phyloP scores from a whole-genome alignment of 225 moss, liverwort and hornwort species.

The Bryoerythrophyllum caledonicum region DNA sequence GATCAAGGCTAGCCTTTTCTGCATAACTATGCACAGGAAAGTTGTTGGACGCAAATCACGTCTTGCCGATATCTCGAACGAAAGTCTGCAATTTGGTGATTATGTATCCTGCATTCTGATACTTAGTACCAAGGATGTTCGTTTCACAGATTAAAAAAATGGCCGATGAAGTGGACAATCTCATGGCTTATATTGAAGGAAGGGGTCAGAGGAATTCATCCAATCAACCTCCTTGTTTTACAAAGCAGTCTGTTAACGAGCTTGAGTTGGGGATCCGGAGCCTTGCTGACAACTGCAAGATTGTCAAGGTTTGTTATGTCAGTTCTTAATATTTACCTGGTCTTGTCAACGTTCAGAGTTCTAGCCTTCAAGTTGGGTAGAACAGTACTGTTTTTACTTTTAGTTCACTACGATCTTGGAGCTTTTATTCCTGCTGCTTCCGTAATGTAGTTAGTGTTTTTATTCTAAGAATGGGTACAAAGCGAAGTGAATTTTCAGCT shows the following conservation, averaged over 20 bases:
- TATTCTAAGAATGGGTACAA: not conserved
- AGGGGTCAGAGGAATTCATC: constrained; percentile 43
- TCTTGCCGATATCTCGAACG: not conserved
- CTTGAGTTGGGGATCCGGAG: constrained; percentile 72
- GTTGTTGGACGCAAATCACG: constrained; percentile 15
- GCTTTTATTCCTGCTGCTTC: not conserved
- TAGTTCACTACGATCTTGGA: not conserved
- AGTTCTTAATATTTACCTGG: constrained; percentile 6
- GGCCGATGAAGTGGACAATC: constrained; percentile 73
- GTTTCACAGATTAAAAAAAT: constrained; percentile 73
- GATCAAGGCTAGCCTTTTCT: not conserved
- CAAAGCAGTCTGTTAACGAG: constrained; percentile 78
- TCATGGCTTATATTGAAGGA: constrained; percentile 88
- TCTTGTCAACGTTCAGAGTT: constrained; percentile 2
- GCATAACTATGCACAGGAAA: not conserved
- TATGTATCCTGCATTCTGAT: not conserved
- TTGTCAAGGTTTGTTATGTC: constrained; percentile 59
- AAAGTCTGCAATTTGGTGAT: constrained; percentile 2
- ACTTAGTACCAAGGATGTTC: constrained; percentile 13
- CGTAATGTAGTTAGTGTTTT: constrained; percentile 8
- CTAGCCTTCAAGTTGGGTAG: constrained; percentile 5
- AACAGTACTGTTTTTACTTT: constrained; percentile 10
- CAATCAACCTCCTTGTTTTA: constrained; percentile 62
- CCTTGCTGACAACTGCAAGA: constrained; percentile 73
- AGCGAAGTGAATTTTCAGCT: constrained; percentile 7